Evolutionary conservation across 176 grass and related monocot species (phyloP).

Genomic region (Musa troglodytarum): DNA sequence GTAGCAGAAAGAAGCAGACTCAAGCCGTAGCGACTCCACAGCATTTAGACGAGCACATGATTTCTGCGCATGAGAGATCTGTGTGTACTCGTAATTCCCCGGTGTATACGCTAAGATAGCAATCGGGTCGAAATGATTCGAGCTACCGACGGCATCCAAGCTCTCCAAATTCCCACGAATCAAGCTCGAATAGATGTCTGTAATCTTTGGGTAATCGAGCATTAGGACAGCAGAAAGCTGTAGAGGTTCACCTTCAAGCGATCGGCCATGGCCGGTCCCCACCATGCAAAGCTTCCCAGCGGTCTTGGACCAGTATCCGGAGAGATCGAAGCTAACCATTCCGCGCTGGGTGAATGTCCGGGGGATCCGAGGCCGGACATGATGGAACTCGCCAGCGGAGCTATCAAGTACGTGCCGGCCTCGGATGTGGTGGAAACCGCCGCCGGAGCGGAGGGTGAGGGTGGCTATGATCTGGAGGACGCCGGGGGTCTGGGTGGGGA

Average conservation of each 20-base stretch:
- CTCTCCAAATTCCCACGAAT: conserved; percentile 48
- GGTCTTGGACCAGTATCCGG: conserved; percentile 53
- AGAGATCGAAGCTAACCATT: conserved; percentile 39
- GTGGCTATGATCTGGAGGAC: conserved; percentile 49
- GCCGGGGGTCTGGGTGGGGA: conserved; percentile 28
- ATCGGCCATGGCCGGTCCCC: conserved; percentile 43
- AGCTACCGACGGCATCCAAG: conserved; percentile 1
- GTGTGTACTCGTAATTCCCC: conserved; percentile 42
- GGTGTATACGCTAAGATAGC: conserved; percentile 53
- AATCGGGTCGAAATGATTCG: conserved; percentile 27
- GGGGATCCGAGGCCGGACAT: conserved; percentile 33
- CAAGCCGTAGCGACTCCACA: conserved; percentile 34
- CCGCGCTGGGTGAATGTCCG: conserved; percentile 26
- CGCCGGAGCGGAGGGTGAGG: conserved; percentile 37
- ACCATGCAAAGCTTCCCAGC: conserved; percentile 74
- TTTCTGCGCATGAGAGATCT: conserved; percentile 26
- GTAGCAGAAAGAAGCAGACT: conserved; percentile 26
- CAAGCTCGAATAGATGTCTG: conserved; percentile 43
- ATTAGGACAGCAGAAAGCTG: conserved; percentile 40
- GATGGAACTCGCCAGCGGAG: not conserved
- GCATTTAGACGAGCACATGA: conserved; percentile 38
- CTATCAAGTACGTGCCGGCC: not conserved
- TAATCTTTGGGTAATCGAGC: conserved; percentile 32
- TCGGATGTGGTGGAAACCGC: conserved; percentile 11
- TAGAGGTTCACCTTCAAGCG: conserved; percentile 25